Evolutionary conservation across 202 grass and related monocot genomes (phyloP).

Genomic region (Brachypodium distachyon): DNA sequence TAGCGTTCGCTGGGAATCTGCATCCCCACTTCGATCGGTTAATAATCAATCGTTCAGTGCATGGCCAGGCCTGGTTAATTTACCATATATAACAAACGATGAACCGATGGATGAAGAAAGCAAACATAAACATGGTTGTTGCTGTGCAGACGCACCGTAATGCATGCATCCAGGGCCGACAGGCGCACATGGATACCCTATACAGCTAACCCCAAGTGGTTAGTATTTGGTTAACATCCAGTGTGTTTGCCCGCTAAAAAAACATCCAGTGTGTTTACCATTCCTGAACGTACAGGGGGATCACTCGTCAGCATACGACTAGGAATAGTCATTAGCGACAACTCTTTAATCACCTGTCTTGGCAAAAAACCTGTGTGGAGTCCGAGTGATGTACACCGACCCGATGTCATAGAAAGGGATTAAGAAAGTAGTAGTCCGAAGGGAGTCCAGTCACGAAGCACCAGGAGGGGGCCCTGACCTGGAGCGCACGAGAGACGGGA

Average conservation of each 20-base stretch:
- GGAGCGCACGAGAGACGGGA: background rate
- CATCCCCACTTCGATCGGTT: no score
- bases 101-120: no score
- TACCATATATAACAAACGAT: no score
- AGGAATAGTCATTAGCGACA: slow-evolving; percentile 4
- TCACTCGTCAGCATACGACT: background rate
- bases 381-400: no score
- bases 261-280: no score
- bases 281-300: no score
- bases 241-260: no score
- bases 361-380: background rate
- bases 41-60: no score
- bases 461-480: background rate
- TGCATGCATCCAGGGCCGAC: background rate
- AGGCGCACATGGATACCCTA: slow-evolving; percentile 8
- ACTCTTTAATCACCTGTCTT: background rate
- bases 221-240: background rate
- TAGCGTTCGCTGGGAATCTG: no score
- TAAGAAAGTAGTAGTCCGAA: no score
- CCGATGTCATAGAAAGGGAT: no score
- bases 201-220: background rate
- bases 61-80: no score
- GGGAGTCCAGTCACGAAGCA: background rate
- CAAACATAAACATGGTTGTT: background rate
- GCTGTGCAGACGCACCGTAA: background rate